These are phyloP conservation scores for Xerocomellus chrysenteron DNA, from an alignment of 768 basidiomycete species.

Conservation along the genomic window DNA sequence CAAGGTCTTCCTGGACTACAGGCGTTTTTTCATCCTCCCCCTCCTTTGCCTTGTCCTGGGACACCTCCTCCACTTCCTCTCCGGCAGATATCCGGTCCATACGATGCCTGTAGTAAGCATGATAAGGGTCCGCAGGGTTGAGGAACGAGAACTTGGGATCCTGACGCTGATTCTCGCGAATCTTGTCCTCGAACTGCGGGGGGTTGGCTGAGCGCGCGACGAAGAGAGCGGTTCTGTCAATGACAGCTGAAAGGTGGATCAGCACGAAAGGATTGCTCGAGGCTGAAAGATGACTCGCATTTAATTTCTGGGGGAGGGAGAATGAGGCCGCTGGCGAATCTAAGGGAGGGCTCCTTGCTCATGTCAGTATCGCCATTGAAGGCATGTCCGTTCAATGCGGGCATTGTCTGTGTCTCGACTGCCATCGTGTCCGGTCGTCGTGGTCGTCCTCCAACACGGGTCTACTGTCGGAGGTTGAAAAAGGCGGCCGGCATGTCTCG, in stretches of 20 bases:
- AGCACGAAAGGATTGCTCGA: neutral
- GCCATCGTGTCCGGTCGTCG: slow-evolving; percentile 42
- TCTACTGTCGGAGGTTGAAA: slow-evolving; percentile 29
- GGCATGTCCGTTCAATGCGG: slow-evolving; percentile 40
- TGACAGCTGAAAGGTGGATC: slow-evolving; percentile 60
- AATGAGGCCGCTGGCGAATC: slow-evolving; percentile 85
- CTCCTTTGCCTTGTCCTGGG: slow-evolving; percentile 44
- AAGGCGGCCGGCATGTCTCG: slow-evolving; percentile 21
- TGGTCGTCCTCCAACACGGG: slow-evolving; percentile 22
- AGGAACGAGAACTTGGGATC: slow-evolving; percentile 99
- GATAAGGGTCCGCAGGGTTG: slow-evolving; percentile 95
- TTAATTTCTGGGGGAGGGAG: slow-evolving; percentile 96
- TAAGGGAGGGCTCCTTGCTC: slow-evolving; percentile 37
- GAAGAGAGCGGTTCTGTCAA: slow-evolving; percentile 90
- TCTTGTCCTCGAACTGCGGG: slow-evolving; percentile 92
- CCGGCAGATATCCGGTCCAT: slow-evolving; percentile 81
- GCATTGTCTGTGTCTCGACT: slow-evolving; percentile 41
- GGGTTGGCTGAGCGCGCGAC: slow-evolving; percentile 95
- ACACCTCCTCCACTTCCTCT: slow-evolving; percentile 62
- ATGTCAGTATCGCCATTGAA: slow-evolving; percentile 44
- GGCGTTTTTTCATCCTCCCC: slow-evolving; percentile 33
- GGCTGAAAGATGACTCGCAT: slow-evolving; percentile 44
- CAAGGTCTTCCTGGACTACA: slow-evolving; percentile 54
- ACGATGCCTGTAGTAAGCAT: slow-evolving; percentile 95
- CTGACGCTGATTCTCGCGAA: slow-evolving; percentile 91